Percentiles rank a stretch among this genome's conserved stretches.
phyloP scores from a whole-genome alignment of 1,139 yeast genomes.

The Candida glucosophila region DNA sequence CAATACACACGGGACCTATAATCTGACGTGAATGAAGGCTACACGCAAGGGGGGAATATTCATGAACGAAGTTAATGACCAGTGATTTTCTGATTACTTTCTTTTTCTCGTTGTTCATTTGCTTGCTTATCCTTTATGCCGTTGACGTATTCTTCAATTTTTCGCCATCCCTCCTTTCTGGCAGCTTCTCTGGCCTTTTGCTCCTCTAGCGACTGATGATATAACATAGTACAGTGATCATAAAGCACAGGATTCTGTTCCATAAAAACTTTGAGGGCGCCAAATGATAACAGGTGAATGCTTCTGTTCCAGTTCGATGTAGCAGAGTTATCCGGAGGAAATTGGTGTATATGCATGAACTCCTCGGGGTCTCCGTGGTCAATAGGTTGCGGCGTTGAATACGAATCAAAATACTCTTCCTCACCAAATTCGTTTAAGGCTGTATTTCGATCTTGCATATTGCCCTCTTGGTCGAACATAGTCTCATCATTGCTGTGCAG shows the following conservation, averaged over 20 bases:
- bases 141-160: conserved; percentile 55
- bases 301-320: conserved; percentile 79
- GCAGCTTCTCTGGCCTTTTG: conserved; percentile 52
- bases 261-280: conserved; percentile 86
- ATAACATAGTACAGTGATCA: conserved; percentile 84
- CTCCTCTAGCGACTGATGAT: conserved; percentile 67
- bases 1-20: no score
- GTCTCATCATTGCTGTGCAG: conserved; percentile 10
- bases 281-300: conserved; percentile 82
- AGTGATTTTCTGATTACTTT: conserved; percentile 8
- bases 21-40: no score
- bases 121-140: no score
- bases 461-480: conserved; percentile 9
- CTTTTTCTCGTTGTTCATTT: conserved; percentile 3
- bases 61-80: conserved; percentile 8
- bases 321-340: conserved; percentile 39
- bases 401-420: conserved; percentile 40
- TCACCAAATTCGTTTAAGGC: conserved; percentile 24
- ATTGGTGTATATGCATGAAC: conserved; percentile 16
- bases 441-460: conserved; percentile 4
- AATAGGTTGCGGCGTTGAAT: conserved; percentile 26
- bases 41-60: no score
- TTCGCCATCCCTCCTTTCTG: conserved; percentile 69
- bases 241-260: conserved; percentile 87
- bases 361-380: conserved; percentile 14